Evolutionary conservation across 164 flowering plant genomes (phyloP).

Genomic region (Stephania japonica): DNA sequence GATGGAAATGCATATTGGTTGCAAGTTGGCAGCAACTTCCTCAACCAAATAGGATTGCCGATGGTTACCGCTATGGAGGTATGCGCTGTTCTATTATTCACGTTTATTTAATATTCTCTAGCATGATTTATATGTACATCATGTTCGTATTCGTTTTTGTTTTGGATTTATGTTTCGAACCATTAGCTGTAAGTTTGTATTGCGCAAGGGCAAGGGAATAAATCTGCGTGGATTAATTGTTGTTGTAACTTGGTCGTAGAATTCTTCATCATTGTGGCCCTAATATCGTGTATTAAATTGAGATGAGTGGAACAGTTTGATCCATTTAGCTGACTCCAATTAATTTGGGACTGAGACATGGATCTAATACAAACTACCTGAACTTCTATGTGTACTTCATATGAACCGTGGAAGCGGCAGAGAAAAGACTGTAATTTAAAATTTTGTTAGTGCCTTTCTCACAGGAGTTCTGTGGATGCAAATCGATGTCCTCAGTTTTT

Average conservation of each 20-base stretch:
- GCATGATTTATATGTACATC: background rate
- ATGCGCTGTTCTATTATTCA: conserved; percentile 5
- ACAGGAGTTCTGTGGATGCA: too few species aligned
- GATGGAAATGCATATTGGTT: conserved; percentile 22
- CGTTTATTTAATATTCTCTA: background rate
- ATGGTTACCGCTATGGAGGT: conserved; percentile 40
- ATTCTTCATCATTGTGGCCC: background rate
- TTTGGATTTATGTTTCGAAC: background rate
- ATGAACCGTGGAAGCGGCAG: too few species aligned
- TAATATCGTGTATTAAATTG: background rate
- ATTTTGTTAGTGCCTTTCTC: too few species aligned
- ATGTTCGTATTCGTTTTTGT: background rate
- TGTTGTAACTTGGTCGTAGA: background rate
- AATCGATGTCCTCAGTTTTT: too few species aligned
- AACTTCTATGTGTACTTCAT: too few species aligned
- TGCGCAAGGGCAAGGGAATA: background rate
- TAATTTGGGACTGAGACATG: too few species aligned
- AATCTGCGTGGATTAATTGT: background rate
- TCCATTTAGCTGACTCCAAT: too few species aligned
- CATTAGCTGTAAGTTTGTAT: background rate
- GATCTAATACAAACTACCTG: too few species aligned
- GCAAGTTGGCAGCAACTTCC: conserved; percentile 27
- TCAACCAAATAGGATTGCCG: conserved; percentile 34
- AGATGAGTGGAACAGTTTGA: too few species aligned
- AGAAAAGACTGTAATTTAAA: too few species aligned